Conservation (phyloP, 352 stramenopile species). For the Globisporangium paddicum region DNA sequence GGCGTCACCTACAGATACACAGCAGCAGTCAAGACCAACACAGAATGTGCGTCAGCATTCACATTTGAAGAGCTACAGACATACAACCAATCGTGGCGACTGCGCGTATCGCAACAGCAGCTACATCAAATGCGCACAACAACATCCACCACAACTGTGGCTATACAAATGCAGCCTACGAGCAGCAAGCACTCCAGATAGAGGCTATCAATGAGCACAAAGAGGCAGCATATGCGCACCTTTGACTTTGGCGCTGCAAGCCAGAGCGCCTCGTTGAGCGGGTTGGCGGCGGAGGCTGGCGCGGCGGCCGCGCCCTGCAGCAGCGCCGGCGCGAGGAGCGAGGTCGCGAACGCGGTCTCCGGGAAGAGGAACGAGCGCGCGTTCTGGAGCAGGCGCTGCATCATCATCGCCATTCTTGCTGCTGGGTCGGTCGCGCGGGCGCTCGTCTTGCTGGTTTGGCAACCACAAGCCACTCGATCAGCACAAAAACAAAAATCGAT, state of each 20-base stretch:
- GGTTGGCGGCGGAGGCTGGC: constrained; percentile 35
- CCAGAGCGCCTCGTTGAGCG: constrained; percentile 73
- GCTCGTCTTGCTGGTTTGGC: background rate
- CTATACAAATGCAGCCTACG: too few relatives aligned
- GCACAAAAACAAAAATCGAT: background rate
- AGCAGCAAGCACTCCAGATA: background rate
- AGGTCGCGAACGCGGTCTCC: constrained; percentile 37
- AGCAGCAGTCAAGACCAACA: background rate
- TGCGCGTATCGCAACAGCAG: background rate
- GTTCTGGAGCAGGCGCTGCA: constrained; percentile 68
- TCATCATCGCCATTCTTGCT: constrained; percentile 29
- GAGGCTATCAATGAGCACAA: background rate
- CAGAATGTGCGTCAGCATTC: background rate
- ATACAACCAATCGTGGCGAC: background rate
- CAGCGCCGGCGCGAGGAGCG: constrained; percentile 26
- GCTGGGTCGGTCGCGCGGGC: background rate
- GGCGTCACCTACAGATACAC: constrained; percentile 60
- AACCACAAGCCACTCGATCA: constrained; percentile 8
- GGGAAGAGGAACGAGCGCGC: constrained; percentile 51
- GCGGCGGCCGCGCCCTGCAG: constrained; percentile 25
- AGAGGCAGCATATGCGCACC: constrained; percentile 25
- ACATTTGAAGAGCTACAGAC: background rate
- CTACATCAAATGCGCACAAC: background rate
- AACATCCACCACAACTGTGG: too few relatives aligned
- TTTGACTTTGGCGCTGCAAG: constrained; percentile 85